These are phyloP conservation scores for Trichothecium sympodiale DNA, from an alignment of 2,329 filamentous ascomycete species.

Conservation along the genomic window DNA sequence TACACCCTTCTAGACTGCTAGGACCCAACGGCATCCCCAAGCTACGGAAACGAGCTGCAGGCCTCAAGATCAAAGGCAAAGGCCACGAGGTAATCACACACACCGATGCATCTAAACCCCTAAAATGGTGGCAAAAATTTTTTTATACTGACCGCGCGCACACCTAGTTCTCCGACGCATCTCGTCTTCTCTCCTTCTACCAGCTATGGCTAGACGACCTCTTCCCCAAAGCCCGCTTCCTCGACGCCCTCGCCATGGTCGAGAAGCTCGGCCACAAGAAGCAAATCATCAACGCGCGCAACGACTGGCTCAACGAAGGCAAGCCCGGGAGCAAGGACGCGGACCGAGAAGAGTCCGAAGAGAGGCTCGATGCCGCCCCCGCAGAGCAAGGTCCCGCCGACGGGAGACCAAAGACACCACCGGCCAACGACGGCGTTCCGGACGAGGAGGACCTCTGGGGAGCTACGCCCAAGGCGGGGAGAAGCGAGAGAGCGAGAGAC, in stretches of 20 bases:
- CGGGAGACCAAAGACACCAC: slow-evolving; percentile 15
- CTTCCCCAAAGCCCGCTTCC: slow-evolving; percentile 88
- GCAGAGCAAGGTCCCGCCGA: background rate
- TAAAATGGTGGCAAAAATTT: background rate
- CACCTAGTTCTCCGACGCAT: slow-evolving; percentile 68
- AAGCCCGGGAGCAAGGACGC: slow-evolving; percentile 39
- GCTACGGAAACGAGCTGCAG: slow-evolving; percentile 56
- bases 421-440: slow-evolving; percentile 18
- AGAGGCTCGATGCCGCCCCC: slow-evolving; percentile 2
- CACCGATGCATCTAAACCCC: background rate
- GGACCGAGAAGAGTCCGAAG: slow-evolving; percentile 12
- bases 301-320: slow-evolving; percentile 74
- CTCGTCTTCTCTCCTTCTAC: slow-evolving; percentile 76
- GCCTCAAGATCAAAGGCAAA: slow-evolving; percentile 78
- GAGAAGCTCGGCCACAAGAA: slow-evolving; percentile 89
- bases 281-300: slow-evolving; percentile 60
- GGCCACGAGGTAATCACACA: slow-evolving; percentile 63
- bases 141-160: background rate
- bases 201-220: slow-evolving; percentile 95
- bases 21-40: slow-evolving; percentile 76
- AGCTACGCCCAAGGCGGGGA: slow-evolving; percentile 32
- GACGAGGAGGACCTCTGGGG: slow-evolving; percentile 44
- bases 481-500: slow-evolving; percentile 12
- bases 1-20: slow-evolving; percentile 47
- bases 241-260: slow-evolving; percentile 79